Base-by-base conservation (phyloP, 345 rosid species). In the Lepidium africanum region DNA sequence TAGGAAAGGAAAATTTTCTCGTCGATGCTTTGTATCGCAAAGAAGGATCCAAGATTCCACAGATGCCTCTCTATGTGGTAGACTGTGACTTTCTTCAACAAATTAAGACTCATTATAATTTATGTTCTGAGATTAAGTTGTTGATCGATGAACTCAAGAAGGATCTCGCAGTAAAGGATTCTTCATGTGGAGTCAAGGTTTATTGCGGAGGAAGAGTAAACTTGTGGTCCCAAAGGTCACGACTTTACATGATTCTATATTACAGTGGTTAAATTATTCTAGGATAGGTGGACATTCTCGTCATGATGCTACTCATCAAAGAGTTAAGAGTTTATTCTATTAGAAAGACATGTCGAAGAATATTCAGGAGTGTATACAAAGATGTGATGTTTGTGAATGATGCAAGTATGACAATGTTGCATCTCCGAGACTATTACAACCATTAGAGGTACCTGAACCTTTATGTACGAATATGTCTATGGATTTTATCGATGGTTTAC, bases 201-300 rank as follows among this genome's bases (percentile, higher is more conserved):
- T 15, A 0, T 15, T 43, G 4, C 2, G 48, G 0, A 14, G 48
- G 21, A 15, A 15, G 1, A n/a, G 6, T 3, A 43, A 43, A 1
- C 6, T 43, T 14, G 48, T 14, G 10, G 10, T 14, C 1, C 48
- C 48, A 3, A 2, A 0, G 0, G 1, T 1, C 2, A 9, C 6
- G 2, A 0, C 7, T 1, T 2, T 43, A 0, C 0, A 0, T 4
- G 1, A 15, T 0, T 7, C 3, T 0, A 14, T 42, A 1, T 42
- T 42, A 3, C 3, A 42, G 0, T 14, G 47, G 47, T 2, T 42
- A 5, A 17, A 42, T 14, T 14, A 17, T 6, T 6, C 9, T 5
- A 17, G 17, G 0, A 7, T 0, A 0, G 9, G 45, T 1, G 47
- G 47, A 2, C 47, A 42, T 14, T 42, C 21, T 0, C 21, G 49